Evolutionary conservation across 805 yeast species (phyloP).

Genomic region (Yarrowia bubula): DNA sequence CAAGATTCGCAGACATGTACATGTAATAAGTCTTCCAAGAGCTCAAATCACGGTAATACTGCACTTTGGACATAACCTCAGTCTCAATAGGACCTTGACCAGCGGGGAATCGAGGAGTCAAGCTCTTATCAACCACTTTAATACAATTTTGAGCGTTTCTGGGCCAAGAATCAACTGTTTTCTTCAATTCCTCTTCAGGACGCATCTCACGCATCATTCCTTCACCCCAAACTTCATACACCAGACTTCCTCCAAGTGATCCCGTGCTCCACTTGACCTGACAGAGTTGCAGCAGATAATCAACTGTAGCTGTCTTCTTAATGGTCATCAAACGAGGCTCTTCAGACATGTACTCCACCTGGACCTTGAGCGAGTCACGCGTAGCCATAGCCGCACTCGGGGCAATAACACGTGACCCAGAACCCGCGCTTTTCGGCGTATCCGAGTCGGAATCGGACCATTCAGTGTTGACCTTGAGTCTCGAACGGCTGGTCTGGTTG

Average conservation of each 20-base stretch:
- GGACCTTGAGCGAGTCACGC: neutral
- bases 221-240: constrained; percentile 15
- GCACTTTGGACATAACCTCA: constrained; percentile 6
- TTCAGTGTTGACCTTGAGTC: constrained; percentile 14
- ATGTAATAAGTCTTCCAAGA: constrained; percentile 10
- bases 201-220: constrained; percentile 17
- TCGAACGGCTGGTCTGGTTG: neutral
- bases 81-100: constrained; percentile 3
- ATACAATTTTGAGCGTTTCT: constrained; percentile 4
- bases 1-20: constrained; percentile 4
- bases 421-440: constrained; percentile 5
- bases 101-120: constrained; percentile 1
- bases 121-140: neutral
- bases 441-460: constrained; percentile 19
- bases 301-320: neutral
- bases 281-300: constrained; percentile 17
- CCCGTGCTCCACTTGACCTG: constrained; percentile 4
- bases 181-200: constrained; percentile 9
- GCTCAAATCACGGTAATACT: constrained; percentile 1
- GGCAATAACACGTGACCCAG: neutral
- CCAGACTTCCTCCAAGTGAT: constrained; percentile 2
- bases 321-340: constrained; percentile 12
- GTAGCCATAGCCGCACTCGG: neutral
- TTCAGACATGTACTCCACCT: constrained; percentile 11
- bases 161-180: constrained; percentile 18